Conservation (phyloP, 371 early-diverging fungal species). For the Blyttiomyces sp. region DNA sequence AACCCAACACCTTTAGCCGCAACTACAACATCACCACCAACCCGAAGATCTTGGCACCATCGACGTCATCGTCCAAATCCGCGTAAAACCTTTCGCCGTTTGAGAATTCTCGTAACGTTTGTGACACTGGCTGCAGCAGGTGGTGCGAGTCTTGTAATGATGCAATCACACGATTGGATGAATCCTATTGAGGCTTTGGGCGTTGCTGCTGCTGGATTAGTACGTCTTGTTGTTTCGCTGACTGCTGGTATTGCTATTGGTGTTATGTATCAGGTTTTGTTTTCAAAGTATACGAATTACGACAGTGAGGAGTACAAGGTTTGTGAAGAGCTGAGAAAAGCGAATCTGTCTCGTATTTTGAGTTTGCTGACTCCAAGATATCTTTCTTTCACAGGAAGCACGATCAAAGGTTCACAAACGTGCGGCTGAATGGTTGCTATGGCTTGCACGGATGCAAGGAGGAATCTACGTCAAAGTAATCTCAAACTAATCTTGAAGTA, state of each 20-base stretch:
- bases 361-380: neutral
- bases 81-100: too few species aligned
- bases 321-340: neutral
- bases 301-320: conserved; percentile 7
- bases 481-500: neutral
- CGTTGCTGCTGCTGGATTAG: neutral
- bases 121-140: too few species aligned
- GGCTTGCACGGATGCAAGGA: conserved; percentile 16
- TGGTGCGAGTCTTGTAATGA: too few species aligned
- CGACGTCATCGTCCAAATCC: too few species aligned
- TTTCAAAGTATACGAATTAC: conserved; percentile 4
- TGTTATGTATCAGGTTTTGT: conserved; percentile 1
- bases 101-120: too few species aligned
- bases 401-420: conserved; percentile 4
- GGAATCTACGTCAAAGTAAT: conserved; percentile 35
- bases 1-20: too few species aligned
- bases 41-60: too few species aligned
- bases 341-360: neutral
- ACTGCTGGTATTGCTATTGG: neutral
- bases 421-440: conserved; percentile 17
- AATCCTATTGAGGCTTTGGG: conserved; percentile 2
- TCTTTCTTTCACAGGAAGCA: conserved; percentile 1
- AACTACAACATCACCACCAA: too few species aligned
- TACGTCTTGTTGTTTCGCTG: neutral
- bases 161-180: too few species aligned